Evolutionary conservation across 805 yeast genomes (phyloP).

Genomic region (Ogataea neopini): DNA sequence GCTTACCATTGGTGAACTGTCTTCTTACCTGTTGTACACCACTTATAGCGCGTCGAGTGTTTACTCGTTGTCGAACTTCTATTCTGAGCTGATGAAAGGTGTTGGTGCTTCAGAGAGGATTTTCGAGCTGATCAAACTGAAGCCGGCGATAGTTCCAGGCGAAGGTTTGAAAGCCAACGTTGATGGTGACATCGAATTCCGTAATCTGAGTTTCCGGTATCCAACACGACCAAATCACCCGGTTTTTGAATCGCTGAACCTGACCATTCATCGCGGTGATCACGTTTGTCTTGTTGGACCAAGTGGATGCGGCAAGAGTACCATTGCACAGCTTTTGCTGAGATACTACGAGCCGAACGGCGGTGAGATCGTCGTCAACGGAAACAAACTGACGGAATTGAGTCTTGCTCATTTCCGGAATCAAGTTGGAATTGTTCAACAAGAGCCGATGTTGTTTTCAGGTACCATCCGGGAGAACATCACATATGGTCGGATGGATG

Average conservation of each 20-base stretch:
- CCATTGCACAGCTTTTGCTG: slow-evolving; percentile 74
- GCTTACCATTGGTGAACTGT: slow-evolving; percentile 81
- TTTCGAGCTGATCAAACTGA: slow-evolving; percentile 80
- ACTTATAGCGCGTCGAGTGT: slow-evolving; percentile 92
- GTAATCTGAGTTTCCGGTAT: slow-evolving; percentile 67
- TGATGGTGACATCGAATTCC: slow-evolving; percentile 60
- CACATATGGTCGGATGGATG: slow-evolving; percentile 67
- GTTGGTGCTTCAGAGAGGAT: slow-evolving; percentile 93
- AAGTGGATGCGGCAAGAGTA: slow-evolving; percentile 95
- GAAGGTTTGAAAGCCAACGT: slow-evolving; percentile 52
- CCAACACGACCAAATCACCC: slow-evolving; percentile 78
- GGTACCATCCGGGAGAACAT: slow-evolving; percentile 86
- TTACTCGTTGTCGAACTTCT: slow-evolving; percentile 86
- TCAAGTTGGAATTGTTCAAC: slow-evolving; percentile 86
- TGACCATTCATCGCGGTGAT: slow-evolving; percentile 73
- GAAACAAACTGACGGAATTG: slow-evolving; percentile 58
- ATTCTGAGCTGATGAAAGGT: slow-evolving; percentile 95
- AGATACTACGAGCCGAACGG: slow-evolving; percentile 77
- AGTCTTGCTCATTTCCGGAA: slow-evolving; percentile 73
- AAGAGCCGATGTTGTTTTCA: slow-evolving; percentile 86
- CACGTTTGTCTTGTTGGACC: slow-evolving; percentile 95
- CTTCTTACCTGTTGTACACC: slow-evolving; percentile 94
- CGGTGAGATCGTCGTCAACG: slow-evolving; percentile 69
- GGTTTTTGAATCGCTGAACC: slow-evolving; percentile 61
- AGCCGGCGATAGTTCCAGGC: slow-evolving; percentile 69